Conservation (phyloP, 371 early-diverging fungal species). For the Apophysomyces ossiformis region DNA sequence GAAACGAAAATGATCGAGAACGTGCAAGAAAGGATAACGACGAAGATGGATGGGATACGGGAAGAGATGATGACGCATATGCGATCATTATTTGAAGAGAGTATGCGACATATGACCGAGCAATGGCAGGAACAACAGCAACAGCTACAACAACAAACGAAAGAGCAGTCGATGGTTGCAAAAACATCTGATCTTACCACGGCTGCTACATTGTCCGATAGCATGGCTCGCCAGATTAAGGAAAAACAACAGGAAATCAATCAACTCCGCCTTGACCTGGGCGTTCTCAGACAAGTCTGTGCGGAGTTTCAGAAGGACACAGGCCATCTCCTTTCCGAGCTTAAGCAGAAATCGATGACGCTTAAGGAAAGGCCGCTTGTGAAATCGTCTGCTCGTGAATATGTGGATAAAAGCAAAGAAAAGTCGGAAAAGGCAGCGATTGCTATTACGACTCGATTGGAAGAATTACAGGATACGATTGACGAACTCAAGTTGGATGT, state of each 20-base stretch:
- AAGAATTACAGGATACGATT: slow-evolving; percentile 70
- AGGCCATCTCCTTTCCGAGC: slow-evolving; percentile 29
- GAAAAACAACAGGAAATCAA: slow-evolving; percentile 49
- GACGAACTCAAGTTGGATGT: slow-evolving; percentile 81
- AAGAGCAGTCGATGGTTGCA: not conserved
- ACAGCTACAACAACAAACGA: not conserved
- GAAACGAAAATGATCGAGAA: slow-evolving; percentile 4
- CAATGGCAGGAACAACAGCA: too few species aligned
- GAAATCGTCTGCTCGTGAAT: slow-evolving; percentile 25
- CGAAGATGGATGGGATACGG: slow-evolving; percentile 6
- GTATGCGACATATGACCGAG: not conserved
- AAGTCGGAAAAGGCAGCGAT: slow-evolving; percentile 62
- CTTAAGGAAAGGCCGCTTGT: slow-evolving; percentile 35
- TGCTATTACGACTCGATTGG: slow-evolving; percentile 59
- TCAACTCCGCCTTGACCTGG: slow-evolving; percentile 51
- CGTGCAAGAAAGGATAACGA: slow-evolving; percentile 4
- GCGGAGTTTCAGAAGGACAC: slow-evolving; percentile 46
- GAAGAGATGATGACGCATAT: not conserved
- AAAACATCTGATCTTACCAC: not conserved
- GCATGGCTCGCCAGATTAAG: slow-evolving; percentile 28
- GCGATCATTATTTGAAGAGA: slow-evolving; percentile 1
- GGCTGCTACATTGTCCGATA: slow-evolving; percentile 14
- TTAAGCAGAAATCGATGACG: slow-evolving; percentile 34
- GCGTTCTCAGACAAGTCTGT: slow-evolving; percentile 56
- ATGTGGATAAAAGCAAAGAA: slow-evolving; percentile 65